Evolutionary conservation across 2,329 filamentous ascomycete species (phyloP), one percentile per base, ranked within the genome.

Genomic region (Fusarium bactridioides): DNA sequence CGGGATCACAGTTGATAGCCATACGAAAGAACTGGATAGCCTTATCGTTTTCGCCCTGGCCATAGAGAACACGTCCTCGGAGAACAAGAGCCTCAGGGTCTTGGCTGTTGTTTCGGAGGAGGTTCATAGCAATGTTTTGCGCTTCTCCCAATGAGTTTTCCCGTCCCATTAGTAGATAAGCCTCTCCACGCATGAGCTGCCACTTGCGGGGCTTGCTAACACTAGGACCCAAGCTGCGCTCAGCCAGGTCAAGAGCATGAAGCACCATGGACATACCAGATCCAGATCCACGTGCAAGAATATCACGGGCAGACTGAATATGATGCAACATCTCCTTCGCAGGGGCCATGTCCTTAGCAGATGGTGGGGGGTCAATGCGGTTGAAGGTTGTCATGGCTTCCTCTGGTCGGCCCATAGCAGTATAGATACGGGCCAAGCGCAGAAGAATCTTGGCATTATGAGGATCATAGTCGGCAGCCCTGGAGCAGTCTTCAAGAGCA

Each of bases 81-180:
- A 99, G 89, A 10, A 98, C 93, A 72, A 99, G 85, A 3, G 95
- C 96, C 83, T 99, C 96, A 4, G 96, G 95, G 78, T 99, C 96
- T 80, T 95, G 92, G 80, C 87, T 94, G 84, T 98, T 98, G 79
- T 89, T 87, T 59, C 96, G 90, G 70, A 99, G 86, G 76, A 99
- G 83, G 6, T 89, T 89, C 90, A 98, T 97, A 77, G 94, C 94
- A 61, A 98, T 90, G 79, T 95, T 97, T 83, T 97, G 94, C 10
- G 94, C 95, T 81, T 98, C 95, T 38, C 94, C 95, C 12, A 97
- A 86, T 16, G 94, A 91, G 82, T 98, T 98, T 65, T 91, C 89
- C 69, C 93, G 94, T 67, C 93, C 94, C 91, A 98, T 97, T 84
- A 95, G 95, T 69, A 99, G 84, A 78, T 97, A 93, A 15, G 95